Conservation (phyloP, 2,329 filamentous ascomycete species). For the Microthyrium microscopicum region DNA sequence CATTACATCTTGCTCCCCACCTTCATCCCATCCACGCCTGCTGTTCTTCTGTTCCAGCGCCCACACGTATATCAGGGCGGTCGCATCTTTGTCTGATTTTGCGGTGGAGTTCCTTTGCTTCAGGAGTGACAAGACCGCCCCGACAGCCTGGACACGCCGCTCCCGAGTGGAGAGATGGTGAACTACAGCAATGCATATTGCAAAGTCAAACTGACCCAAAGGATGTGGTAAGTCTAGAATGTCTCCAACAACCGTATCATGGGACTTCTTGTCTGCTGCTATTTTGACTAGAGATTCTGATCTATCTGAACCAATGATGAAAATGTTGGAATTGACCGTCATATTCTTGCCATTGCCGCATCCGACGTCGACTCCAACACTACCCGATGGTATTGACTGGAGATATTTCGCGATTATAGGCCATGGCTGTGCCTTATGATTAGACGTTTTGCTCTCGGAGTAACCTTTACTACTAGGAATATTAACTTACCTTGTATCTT, state of each 20-base stretch:
- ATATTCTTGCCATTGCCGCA: conserved; percentile 98
- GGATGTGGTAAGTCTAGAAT: conserved; percentile 70
- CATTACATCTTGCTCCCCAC: conserved; percentile 74
- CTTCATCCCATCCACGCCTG: conserved; percentile 75
- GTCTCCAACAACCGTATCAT: conserved; percentile 64
- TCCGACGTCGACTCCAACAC: conserved; percentile 76
- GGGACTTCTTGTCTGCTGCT: conserved; percentile 39
- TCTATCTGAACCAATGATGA: conserved; percentile 65
- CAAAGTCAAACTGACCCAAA: conserved; percentile 55
- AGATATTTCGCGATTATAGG: conserved; percentile 76
- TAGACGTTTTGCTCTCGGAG: conserved; percentile 2
- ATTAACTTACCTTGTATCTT: conserved; percentile 43
- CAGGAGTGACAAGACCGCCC: conserved; percentile 52
- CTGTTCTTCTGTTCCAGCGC: conserved; percentile 81
- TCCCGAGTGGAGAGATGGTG: conserved; percentile 75
- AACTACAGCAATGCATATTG: conserved; percentile 82
- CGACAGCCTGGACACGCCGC: conserved; percentile 57
- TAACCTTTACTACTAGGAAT: conserved; percentile 4
- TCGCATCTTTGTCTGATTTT: conserved; percentile 40
- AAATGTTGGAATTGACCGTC: conserved; percentile 56
- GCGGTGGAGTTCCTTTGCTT: conserved; percentile 12
- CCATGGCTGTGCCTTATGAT: conserved; percentile 48
- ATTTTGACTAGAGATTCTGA: conserved; percentile 42
- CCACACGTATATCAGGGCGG: conserved; percentile 91
- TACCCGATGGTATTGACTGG: conserved; percentile 44